Percentiles rank a stretch among this genome's conserved stretches.
Conservation (phyloP, 108 stramenopile genomes). For the Cyclotella cryptica region DNA sequence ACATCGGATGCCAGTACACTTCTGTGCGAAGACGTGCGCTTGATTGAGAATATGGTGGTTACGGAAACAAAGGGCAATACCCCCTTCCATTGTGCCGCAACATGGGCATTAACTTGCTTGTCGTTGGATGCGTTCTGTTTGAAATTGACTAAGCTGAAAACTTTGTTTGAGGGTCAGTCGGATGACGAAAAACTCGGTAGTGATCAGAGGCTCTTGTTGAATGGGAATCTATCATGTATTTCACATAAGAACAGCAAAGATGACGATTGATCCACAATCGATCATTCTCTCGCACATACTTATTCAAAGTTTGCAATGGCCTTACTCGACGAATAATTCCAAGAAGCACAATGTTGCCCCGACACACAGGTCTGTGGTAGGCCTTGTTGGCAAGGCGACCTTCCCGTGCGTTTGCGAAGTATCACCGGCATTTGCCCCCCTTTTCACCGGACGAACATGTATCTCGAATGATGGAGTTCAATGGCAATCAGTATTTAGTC, state of each 20-base stretch:
- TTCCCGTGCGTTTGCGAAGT: constrained; percentile 92
- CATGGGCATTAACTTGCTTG: constrained; percentile 49
- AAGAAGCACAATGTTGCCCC: constrained; percentile 25
- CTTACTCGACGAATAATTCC: constrained; percentile 37
- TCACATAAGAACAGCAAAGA: not conserved
- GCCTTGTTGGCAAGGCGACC: constrained; percentile 66
- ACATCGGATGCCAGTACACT: constrained; percentile 25
- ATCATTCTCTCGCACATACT: constrained; percentile 33
- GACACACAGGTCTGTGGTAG: constrained; percentile 61
- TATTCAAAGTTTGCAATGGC: constrained; percentile 51
- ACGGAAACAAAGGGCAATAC: constrained; percentile 25
- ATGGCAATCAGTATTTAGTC: constrained; percentile 86
- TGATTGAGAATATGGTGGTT: constrained; percentile 46
- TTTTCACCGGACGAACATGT: constrained; percentile 72
- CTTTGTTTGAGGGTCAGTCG: too few species aligned
- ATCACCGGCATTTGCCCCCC: constrained; percentile 52
- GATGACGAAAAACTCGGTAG: too few species aligned
- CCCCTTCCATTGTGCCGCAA: constrained; percentile 48
- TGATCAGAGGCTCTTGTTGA: too few species aligned
- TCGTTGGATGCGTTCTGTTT: constrained; percentile 50
- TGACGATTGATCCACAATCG: not conserved
- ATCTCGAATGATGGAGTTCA: constrained; percentile 80
- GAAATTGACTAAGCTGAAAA: constrained; percentile 36
- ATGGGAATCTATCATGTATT: too few species aligned
- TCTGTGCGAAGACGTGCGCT: constrained; percentile 37